phyloP scores from a whole-genome alignment of 2,329 filamentous ascomycete genomes.

The Alternaria arborescens region DNA sequence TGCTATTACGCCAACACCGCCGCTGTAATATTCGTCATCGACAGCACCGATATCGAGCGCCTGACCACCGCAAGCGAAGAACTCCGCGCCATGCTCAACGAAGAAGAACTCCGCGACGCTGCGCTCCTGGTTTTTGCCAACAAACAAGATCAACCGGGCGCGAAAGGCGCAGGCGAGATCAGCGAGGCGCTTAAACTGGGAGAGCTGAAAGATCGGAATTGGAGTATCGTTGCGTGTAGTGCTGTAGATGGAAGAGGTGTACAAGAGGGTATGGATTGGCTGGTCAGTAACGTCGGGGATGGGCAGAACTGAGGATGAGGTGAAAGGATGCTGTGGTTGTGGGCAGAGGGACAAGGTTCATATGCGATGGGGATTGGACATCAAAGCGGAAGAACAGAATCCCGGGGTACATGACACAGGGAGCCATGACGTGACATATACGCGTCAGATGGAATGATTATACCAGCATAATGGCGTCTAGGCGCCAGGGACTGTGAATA shows the following conservation, averaged over 20 bases:
- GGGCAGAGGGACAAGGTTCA: not conserved
- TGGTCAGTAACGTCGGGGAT: slow-evolving; percentile 72
- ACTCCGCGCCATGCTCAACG: slow-evolving; percentile 91
- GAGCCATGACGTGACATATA: slow-evolving; percentile 16
- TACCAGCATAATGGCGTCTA: slow-evolving; percentile 36
- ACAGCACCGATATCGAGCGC: slow-evolving; percentile 96
- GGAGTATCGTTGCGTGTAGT: slow-evolving; percentile 98
- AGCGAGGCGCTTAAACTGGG: slow-evolving; percentile 90
- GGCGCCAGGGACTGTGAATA: slow-evolving; percentile 23
- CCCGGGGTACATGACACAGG: slow-evolving; percentile 12
- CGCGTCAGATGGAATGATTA: slow-evolving; percentile 13
- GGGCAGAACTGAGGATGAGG: slow-evolving; percentile 4
- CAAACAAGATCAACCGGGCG: slow-evolving; percentile 97
- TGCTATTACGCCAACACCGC: slow-evolving; percentile 99
- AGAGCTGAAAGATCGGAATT: slow-evolving; percentile 94
- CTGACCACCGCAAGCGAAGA: slow-evolving; percentile 93
- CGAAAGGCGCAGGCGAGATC: slow-evolving; percentile 95
- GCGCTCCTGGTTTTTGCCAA: slow-evolving; percentile 95
- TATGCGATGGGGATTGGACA: slow-evolving; percentile 3
- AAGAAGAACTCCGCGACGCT: slow-evolving; percentile 94
- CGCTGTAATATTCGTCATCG: slow-evolving; percentile 97
- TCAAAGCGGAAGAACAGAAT: slow-evolving; percentile 8
- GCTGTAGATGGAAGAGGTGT: slow-evolving; percentile 95
- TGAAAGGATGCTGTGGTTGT: not conserved
- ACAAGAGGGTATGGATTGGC: slow-evolving; percentile 98